Evolutionary conservation across 2,329 filamentous ascomycete species (phyloP).

Genomic region (Madurella fahalii): DNA sequence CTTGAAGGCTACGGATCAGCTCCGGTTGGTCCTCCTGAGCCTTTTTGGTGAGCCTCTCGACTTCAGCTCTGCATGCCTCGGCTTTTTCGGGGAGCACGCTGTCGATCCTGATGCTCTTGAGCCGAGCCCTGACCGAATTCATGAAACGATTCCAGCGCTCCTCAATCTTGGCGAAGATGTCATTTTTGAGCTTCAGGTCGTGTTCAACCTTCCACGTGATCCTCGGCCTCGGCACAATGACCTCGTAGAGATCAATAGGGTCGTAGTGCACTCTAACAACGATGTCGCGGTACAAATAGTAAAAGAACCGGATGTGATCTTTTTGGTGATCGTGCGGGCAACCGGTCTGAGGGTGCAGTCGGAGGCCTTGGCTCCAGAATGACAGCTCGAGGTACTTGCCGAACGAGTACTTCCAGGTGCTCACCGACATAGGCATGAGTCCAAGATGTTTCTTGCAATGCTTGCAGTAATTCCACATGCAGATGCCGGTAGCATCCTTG

Average conservation of each 20-base stretch:
- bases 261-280: constrained; percentile 90
- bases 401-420: constrained; percentile 97
- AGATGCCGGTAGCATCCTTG: constrained; percentile 54
- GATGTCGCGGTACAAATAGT: constrained; percentile 65
- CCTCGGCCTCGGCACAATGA: constrained; percentile 82
- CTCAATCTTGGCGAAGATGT: constrained; percentile 77
- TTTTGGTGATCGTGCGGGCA: constrained; percentile 91
- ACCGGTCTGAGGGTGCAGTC: constrained; percentile 61
- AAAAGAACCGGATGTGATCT: constrained; percentile 91
- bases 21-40: constrained; percentile 77
- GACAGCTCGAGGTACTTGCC: constrained; percentile 97
- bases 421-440: constrained; percentile 85
- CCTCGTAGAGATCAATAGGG: constrained; percentile 85
- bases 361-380: constrained; percentile 87
- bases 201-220: constrained; percentile 98
- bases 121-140: constrained; percentile 73
- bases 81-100: constrained; percentile 84
- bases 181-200: constrained; percentile 87
- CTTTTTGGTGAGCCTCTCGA: constrained; percentile 72
- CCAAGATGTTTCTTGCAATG: constrained; percentile 87
- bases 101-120: constrained; percentile 86
- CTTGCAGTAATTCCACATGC: constrained; percentile 98
- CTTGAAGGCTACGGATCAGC: constrained; percentile 73
- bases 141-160: constrained; percentile 84
- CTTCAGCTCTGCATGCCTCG: constrained; percentile 74